Percentiles rank a stretch among this genome's conserved stretches.
These are phyloP conservation scores for Juglanconis juglandina DNA, from an alignment of 2,329 filamentous ascomycete species.

Conservation along the genomic window DNA sequence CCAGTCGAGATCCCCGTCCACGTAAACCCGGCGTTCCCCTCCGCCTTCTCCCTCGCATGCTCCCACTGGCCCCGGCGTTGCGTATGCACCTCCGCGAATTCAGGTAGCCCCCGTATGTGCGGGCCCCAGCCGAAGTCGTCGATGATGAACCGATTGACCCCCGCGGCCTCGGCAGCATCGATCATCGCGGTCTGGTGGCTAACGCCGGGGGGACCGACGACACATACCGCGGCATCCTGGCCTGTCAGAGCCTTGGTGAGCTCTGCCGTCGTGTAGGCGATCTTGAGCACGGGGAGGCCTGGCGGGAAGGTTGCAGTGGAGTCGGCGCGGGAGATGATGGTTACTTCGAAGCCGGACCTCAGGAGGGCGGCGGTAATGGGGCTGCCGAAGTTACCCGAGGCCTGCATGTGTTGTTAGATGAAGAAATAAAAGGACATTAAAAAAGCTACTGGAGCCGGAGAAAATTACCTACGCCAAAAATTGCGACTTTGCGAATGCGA, in stretches of 20 bases:
- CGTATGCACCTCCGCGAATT: conserved; percentile 23
- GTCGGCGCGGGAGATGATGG: conserved; percentile 30
- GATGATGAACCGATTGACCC: conserved; percentile 28
- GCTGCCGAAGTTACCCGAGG: conserved; percentile 33
- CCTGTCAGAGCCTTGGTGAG: conserved; percentile 23
- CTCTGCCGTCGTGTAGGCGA: conserved; percentile 15
- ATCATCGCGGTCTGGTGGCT: conserved; percentile 22
- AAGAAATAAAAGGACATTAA: too few species aligned
- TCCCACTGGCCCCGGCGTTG: conserved; percentile 23
- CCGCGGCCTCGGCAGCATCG: conserved; percentile 28
- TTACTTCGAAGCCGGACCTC: conserved; percentile 31
- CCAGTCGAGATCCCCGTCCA: conserved; percentile 29
- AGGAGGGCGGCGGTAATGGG: conserved; percentile 16
- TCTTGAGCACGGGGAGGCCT: conserved; percentile 18
- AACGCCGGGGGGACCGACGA: conserved; percentile 23
- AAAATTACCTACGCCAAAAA: conserved; percentile 30
- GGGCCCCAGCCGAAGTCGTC: conserved; percentile 26
- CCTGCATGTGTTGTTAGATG: conserved; percentile 6
- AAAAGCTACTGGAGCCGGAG: too few species aligned
- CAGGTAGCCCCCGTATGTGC: conserved; percentile 21
- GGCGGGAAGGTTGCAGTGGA: conserved; percentile 22
- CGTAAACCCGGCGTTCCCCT: conserved; percentile 22
- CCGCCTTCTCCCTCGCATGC: conserved; percentile 20
- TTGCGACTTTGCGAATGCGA: conserved; percentile 34
- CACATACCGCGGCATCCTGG: conserved; percentile 28